Evolutionary conservation across 164 flowering plant species (phyloP).

Genomic region (Paratinospora sagittata): DNA sequence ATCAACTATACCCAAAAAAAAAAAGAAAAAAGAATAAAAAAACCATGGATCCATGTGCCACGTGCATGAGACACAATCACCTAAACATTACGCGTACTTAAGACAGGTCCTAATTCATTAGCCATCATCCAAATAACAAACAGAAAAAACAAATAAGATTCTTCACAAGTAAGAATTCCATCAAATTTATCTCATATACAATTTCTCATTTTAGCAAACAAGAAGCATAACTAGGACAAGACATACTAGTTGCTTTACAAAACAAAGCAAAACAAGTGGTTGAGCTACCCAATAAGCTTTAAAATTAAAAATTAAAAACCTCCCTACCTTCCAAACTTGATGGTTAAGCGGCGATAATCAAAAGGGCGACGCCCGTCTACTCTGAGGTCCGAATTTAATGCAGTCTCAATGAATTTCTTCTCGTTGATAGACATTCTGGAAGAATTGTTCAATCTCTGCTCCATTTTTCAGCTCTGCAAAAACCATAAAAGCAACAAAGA

Average conservation of each 20-base stretch:
- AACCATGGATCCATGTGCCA: too few relatives aligned
- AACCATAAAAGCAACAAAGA: neutral
- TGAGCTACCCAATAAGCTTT: neutral
- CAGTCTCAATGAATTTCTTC: conserved; percentile 79
- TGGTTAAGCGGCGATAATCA: conserved; percentile 58
- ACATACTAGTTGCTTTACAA: neutral
- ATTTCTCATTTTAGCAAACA: neutral
- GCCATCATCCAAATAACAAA: neutral
- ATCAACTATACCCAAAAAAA: too few relatives aligned
- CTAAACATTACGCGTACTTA: too few relatives aligned
- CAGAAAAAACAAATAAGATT: neutral
- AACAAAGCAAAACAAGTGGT: neutral
- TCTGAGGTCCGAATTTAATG: conserved; percentile 63
- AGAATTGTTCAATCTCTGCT: conserved; percentile 62
- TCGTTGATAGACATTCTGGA: conserved; percentile 76
- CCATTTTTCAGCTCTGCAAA: conserved; percentile 40
- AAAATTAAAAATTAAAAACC: conserved; percentile 2
- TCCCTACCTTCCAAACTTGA: conserved; percentile 79
- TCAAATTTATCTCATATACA: neutral
- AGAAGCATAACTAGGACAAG: neutral
- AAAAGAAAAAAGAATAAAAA: too few relatives aligned
- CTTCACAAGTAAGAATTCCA: too few relatives aligned
- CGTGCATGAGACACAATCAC: too few relatives aligned
- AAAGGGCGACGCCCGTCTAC: conserved; percentile 78
- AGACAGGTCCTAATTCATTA: too few relatives aligned